Evolutionary conservation across 176 grass and related monocot species (phyloP).

Genomic region (Bothriochloa decipiens): DNA sequence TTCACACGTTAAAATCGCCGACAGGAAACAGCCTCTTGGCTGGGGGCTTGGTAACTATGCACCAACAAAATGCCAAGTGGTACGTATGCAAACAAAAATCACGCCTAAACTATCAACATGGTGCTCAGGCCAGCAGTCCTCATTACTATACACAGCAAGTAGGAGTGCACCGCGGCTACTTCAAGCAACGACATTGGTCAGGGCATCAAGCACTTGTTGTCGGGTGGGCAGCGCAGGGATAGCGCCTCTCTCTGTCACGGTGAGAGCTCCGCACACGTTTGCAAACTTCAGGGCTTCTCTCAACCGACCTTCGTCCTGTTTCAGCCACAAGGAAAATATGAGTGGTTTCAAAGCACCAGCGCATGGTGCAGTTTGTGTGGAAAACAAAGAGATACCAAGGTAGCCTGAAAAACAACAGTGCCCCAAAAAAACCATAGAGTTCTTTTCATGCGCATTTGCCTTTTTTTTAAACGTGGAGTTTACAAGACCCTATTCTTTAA

Average conservation of each 20-base stretch:
- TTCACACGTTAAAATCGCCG: not conserved
- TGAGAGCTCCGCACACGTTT: constrained; percentile 84
- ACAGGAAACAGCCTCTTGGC: not conserved
- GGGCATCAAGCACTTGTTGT: constrained; percentile 68
- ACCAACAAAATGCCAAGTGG: constrained; percentile 15
- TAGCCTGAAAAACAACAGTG: not conserved
- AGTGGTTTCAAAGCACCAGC: not conserved
- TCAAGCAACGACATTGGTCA: constrained; percentile 62
- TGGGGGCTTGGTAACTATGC: not conserved
- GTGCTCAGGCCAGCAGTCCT: not conserved
- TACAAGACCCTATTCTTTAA: not conserved
- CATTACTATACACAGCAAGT: constrained; percentile 11
- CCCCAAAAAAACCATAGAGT: not conserved
- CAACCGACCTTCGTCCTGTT: constrained; percentile 78
- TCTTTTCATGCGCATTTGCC: not conserved
- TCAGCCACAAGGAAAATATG: constrained; percentile 1
- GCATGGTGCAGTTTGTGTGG: not conserved
- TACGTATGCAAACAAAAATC: constrained; percentile 1
- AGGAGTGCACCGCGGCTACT: not conserved
- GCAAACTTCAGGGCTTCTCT: constrained; percentile 88
- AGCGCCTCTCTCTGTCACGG: constrained; percentile 82
- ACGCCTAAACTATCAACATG: constrained; percentile 20
- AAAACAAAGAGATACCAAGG: not conserved
- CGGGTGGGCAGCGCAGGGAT: constrained; percentile 85
- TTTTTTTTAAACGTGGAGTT: not conserved